Percentiles rank a stretch among this genome's conserved stretches.
phyloP scores from a whole-genome alignment of 2,329 filamentous ascomycete genomes.

The Aureobasidium pullulans region DNA sequence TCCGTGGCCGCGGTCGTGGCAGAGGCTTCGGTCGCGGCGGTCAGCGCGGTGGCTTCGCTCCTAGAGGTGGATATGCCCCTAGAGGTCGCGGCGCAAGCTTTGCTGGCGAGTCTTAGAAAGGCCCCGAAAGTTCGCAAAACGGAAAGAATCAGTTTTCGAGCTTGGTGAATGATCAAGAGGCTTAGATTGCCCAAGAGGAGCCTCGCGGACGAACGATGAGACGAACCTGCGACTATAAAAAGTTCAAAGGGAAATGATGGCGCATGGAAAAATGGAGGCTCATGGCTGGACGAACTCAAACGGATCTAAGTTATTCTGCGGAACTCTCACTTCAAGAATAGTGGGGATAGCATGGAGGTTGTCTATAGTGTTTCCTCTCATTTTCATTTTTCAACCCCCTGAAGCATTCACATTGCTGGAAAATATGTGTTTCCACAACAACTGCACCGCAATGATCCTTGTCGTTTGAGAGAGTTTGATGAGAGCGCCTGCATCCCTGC shows the following conservation, averaged over 20 bases:
- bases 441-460: too few relatives aligned
- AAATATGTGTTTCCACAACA: neutral
- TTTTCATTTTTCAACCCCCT: neutral
- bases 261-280: neutral
- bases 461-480: too few relatives aligned
- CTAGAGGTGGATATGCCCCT: neutral
- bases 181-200: neutral
- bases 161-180: neutral
- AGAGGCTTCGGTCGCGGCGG: conserved; percentile 46
- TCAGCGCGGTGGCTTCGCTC: neutral
- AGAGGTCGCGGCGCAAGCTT: conserved; percentile 3
- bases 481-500: too few relatives aligned
- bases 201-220: conserved; percentile 4
- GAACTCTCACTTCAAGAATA: neutral
- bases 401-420: neutral
- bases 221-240: neutral
- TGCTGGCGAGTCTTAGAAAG: conserved; percentile 8
- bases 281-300: neutral
- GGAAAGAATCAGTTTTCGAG: neutral
- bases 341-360: conserved; percentile 9
- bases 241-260: neutral
- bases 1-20: conserved; percentile 71
- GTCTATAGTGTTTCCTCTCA: conserved; percentile 2
- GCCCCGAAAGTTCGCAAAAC: neutral
- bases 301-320: neutral